Evolutionary conservation across 2,329 filamentous ascomycete genomes (phyloP).

Genomic region (Penicillium janthinellum): DNA sequence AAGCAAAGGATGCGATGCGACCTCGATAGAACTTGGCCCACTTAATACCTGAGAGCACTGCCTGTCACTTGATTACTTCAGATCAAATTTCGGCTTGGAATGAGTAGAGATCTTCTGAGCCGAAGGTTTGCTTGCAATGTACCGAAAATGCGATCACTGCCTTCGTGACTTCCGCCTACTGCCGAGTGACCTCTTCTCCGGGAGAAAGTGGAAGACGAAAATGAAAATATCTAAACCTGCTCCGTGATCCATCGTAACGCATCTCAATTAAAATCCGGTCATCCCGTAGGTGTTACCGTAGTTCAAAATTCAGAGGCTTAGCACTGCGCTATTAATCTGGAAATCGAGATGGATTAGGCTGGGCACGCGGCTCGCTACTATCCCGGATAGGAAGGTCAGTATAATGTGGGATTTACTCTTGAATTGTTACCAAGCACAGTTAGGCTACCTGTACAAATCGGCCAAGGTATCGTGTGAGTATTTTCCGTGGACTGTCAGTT

Average conservation of each 20-base stretch:
- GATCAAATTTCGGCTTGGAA: too few relatives aligned
- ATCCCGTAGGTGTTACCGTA: neutral
- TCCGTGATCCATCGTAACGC: too few relatives aligned
- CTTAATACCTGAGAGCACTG: neutral
- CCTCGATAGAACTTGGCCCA: neutral
- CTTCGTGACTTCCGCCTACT: neutral
- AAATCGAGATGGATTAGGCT: neutral
- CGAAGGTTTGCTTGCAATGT: neutral
- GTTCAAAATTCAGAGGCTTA: neutral
- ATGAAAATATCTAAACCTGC: neutral
- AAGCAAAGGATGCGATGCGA: neutral
- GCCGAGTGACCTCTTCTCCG: neutral
- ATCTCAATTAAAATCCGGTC: neutral
- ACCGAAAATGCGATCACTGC: neutral
- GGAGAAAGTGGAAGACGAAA: neutral
- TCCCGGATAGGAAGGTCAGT: slow-evolving; percentile 7
- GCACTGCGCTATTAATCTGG: neutral
- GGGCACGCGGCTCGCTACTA: neutral
- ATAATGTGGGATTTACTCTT: neutral
- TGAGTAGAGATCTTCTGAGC: neutral
- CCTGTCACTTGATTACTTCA: too few relatives aligned
- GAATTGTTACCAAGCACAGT: neutral
- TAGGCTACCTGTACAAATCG: neutral
- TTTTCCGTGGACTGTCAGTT: neutral
- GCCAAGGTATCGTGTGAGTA: neutral